Evolutionary conservation across 345 rosid species (phyloP).

Genomic region (Bretschneidera sinensis): DNA sequence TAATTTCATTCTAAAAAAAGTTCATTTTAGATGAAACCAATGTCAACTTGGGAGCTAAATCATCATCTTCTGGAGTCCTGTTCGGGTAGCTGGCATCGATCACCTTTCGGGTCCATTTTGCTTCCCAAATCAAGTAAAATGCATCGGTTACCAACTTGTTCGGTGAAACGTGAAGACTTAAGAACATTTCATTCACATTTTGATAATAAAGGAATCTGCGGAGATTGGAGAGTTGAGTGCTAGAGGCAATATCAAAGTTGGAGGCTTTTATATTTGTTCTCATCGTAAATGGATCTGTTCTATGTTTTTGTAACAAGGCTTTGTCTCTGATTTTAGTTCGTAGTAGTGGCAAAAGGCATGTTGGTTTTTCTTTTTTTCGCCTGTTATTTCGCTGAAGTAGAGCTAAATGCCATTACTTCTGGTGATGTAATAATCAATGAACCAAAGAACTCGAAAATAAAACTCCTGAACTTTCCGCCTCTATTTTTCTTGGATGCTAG

Average conservation of each 20-base stretch:
- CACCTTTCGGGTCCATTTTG: too few relatives aligned
- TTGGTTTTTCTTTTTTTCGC: not conserved
- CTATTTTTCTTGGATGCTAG: too few relatives aligned
- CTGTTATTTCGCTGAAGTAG: not conserved
- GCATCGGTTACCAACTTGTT: too few relatives aligned
- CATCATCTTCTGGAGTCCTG: slow-evolving; percentile 18
- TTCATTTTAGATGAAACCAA: slow-evolving; percentile 10
- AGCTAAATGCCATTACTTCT: not conserved
- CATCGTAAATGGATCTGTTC: slow-evolving; percentile 9
- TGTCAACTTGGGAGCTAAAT: slow-evolving; percentile 11
- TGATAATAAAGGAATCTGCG: slow-evolving; percentile 1
- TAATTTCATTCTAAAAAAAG: not conserved
- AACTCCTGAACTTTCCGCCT: too few relatives aligned
- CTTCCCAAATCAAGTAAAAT: too few relatives aligned
- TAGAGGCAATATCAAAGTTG: too few relatives aligned
- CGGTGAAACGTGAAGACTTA: too few relatives aligned
- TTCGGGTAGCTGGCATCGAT: slow-evolving; percentile 12
- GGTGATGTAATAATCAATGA: slow-evolving; percentile 9
- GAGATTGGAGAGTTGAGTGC: slow-evolving; percentile 5
- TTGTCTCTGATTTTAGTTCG: not conserved
- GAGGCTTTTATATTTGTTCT: not conserved
- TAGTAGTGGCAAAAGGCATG: not conserved
- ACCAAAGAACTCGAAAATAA: too few relatives aligned
- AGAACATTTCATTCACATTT: slow-evolving; percentile 1
- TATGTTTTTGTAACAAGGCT: slow-evolving; percentile 6